Base-by-base conservation (phyloP, 2,329 filamentous ascomycete species). In the Sporothrix mexicana region DNA sequence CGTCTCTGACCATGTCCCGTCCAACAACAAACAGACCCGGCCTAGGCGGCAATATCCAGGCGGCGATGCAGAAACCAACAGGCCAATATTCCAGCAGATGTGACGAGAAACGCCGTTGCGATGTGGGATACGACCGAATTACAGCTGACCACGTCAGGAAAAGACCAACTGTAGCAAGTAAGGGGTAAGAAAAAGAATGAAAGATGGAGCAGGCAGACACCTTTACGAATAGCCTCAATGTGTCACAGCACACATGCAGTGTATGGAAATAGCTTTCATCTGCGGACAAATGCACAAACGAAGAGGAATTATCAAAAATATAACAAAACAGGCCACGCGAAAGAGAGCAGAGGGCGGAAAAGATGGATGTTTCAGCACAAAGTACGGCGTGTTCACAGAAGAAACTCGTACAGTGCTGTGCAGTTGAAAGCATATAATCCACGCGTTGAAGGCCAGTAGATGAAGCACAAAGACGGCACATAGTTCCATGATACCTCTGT, bases 71-170 rank as follows among this genome's bases (percentile, higher is more conserved):
- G 61, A 64, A 47, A n/a, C n/a, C n/a, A 64, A 43, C 36, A 36
- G 36, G 41, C 61, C 61, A 64, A 23, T 41, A 23, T 7, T 10
- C 23, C 23, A 30, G 30, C 55, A 43, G 36, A 2, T 8, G 12
- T 47, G 61, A 66, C 41, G 10, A 23, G 41, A 66, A 20, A 25
- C 64, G 47, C 25, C 15, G 23, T 67, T n/a, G 25, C 36, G 51
- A 15, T 45, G 57, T 36, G 2, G 30, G 30, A 20, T 8, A 13
- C 23, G 13, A 25, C 43, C 53, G 41, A 49, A 61, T 61, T n/a
- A 61, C 43, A 41, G 3, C 7, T 9, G 30, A 57, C 67, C 67
- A 69, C 67, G 67, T 69, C 30, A 10, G n/a, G 47, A 2, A 68
- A 10, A 13, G 47, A 53, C 10, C 1, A 43, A 6, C 12, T 23